Conservation (phyloP, 176 grass and related monocot species). For the Juncus effusus region DNA sequence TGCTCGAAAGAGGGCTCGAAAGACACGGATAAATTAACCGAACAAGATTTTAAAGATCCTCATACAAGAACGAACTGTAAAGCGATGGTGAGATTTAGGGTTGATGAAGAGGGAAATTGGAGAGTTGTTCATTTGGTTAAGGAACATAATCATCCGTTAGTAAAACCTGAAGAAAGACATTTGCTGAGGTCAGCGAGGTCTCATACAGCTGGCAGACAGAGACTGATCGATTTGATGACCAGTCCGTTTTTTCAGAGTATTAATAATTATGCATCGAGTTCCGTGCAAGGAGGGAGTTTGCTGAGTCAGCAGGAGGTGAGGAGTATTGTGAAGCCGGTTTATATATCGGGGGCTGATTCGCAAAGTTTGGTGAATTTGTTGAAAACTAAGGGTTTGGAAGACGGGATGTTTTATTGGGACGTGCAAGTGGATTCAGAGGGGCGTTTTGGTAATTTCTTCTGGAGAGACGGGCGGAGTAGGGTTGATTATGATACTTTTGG, state of each 20-base stretch:
- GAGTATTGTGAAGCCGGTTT: slow-evolving; percentile 7
- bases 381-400: slow-evolving; percentile 50
- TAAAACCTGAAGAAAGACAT: slow-evolving; percentile 66
- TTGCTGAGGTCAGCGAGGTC: slow-evolving; percentile 68
- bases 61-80: slow-evolving; percentile 79
- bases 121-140: slow-evolving; percentile 59
- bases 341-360: slow-evolving; percentile 40
- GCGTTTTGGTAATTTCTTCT: slow-evolving; percentile 64
- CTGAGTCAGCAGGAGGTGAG: slow-evolving; percentile 26
- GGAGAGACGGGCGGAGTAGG: slow-evolving; percentile 64
- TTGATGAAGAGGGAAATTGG: slow-evolving; percentile 59
- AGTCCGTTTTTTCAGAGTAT: slow-evolving; percentile 42
- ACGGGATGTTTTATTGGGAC: slow-evolving; percentile 85
- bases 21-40: slow-evolving; percentile 58
- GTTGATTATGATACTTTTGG: slow-evolving; percentile 68
- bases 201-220: slow-evolving; percentile 54
- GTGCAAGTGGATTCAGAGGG: slow-evolving; percentile 53
- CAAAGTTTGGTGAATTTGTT: slow-evolving; percentile 55
- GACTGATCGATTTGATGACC: slow-evolving; percentile 46
- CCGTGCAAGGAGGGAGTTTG: slow-evolving; percentile 15
- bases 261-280: slow-evolving; percentile 30
- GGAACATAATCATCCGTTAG: slow-evolving; percentile 70
- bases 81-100: slow-evolving; percentile 72
- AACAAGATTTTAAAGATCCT: slow-evolving; percentile 57
- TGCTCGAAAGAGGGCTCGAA: slow-evolving; percentile 82